These are phyloP conservation scores for Boehmeria nivea DNA, from an alignment of 306 rosid genomes.

Conservation along the genomic window DNA sequence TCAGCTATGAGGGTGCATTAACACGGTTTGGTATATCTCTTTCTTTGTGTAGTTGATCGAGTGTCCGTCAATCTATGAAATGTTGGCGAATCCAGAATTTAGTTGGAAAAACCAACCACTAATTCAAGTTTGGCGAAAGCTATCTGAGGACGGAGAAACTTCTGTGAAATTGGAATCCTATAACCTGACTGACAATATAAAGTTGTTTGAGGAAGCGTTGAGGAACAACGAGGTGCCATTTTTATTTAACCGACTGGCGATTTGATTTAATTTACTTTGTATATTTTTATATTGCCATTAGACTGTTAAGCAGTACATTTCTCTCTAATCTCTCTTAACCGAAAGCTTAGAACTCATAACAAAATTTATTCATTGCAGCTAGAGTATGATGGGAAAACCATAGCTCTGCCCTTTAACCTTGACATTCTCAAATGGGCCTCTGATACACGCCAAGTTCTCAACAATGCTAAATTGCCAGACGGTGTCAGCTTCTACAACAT, in stretches of 20 bases:
- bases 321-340: neutral
- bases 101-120: conserved; percentile 67
- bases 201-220: conserved; percentile 68
- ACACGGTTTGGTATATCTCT: conserved; percentile 12
- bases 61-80: conserved; percentile 93
- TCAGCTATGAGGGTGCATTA: neutral
- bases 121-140: conserved; percentile 80
- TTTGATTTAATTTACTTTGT: neutral
- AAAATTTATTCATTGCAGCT: conserved; percentile 45
- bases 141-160: conserved; percentile 39
- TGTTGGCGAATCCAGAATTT: conserved; percentile 79
- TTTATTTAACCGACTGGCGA: neutral
- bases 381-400: conserved; percentile 48
- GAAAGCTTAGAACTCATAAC: conserved; percentile 20
- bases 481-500: conserved; percentile 77
- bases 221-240: conserved; percentile 61
- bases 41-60: conserved; percentile 60
- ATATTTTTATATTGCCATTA: neutral
- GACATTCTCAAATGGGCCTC: conserved; percentile 67
- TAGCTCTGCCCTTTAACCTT: conserved; percentile 71
- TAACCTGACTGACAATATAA: conserved; percentile 40
- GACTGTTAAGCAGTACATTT: too few species aligned
- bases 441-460: conserved; percentile 54
- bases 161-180: conserved; percentile 59
- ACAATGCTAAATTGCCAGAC: conserved; percentile 63